Conservation (phyloP, 1,284 basidiomycete species). For the Ganoderma lucidum region DNA sequence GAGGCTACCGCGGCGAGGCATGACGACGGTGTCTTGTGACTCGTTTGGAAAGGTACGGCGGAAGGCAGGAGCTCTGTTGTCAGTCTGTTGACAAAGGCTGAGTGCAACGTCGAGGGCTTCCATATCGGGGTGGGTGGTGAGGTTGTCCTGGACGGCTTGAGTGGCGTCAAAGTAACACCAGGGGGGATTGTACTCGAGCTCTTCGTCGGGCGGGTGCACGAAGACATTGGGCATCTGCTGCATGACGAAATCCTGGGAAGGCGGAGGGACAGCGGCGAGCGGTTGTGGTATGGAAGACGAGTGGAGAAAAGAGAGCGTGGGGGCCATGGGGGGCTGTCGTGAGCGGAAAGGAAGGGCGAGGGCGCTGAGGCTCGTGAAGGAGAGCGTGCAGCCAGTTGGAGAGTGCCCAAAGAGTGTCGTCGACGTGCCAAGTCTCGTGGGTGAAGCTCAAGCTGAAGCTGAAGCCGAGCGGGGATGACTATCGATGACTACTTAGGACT, state of each 20-base stretch:
- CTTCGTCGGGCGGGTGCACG: conserved; percentile 76
- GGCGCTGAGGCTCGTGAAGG: conserved; percentile 4
- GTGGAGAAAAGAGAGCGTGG: conserved; percentile 37
- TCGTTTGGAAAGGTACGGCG: conserved; percentile 37
- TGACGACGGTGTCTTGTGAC: conserved; percentile 43
- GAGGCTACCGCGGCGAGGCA: conserved; percentile 38
- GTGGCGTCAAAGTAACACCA: conserved; percentile 74
- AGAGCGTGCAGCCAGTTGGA: not conserved
- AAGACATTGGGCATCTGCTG: conserved; percentile 66
- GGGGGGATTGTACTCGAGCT: conserved; percentile 59
- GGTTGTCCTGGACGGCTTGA: conserved; percentile 39
- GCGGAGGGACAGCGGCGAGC: conserved; percentile 33
- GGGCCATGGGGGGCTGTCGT: conserved; percentile 36
- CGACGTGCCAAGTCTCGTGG: not conserved
- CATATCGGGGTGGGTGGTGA: conserved; percentile 49
- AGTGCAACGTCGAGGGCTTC: conserved; percentile 52
- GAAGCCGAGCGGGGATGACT: not conserved
- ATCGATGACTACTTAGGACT: no score
- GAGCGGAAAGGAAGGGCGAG: conserved; percentile 9
- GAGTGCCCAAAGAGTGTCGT: not conserved
- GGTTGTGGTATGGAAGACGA: conserved; percentile 24
- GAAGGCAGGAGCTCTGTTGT: conserved; percentile 44
- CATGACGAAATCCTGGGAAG: conserved; percentile 38
- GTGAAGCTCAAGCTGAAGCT: not conserved
- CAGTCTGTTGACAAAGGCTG: conserved; percentile 42